Conservation (phyloP, 2,329 filamentous ascomycete species). For the Thermoascus crustaceus region DNA sequence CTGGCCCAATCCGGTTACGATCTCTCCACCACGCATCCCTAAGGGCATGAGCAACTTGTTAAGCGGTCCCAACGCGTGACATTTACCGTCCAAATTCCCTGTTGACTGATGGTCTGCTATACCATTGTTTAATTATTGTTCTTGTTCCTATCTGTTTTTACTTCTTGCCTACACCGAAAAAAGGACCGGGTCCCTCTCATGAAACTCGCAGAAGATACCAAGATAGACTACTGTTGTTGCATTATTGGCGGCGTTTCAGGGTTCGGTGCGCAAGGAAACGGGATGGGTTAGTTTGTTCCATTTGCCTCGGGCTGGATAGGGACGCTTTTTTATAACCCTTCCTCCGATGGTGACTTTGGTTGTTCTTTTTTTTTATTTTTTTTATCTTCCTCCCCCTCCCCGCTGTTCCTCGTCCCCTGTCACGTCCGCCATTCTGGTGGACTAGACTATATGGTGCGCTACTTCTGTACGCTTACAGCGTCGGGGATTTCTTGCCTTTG, state of each 20-base stretch:
- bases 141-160: conserved; percentile 1
- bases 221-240: conserved; percentile 8
- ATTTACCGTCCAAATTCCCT: not conserved
- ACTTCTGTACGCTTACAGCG: too few relatives aligned
- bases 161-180: conserved; percentile 1
- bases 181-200: not conserved
- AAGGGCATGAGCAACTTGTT: conserved; percentile 4
- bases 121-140: not conserved
- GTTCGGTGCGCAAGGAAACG: conserved; percentile 1
- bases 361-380: not conserved
- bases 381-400: too few relatives aligned
- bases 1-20: conserved; percentile 10
- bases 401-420: too few relatives aligned
- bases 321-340: too few relatives aligned
- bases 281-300: conserved; percentile 3
- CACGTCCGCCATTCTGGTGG: too few relatives aligned
- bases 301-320: not conserved
- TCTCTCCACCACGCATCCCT: conserved; percentile 10
- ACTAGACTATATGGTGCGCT: too few relatives aligned
- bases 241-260: conserved; percentile 8
- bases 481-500: too few relatives aligned
- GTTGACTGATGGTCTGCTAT: not conserved
- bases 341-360: not conserved
- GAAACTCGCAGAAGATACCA: conserved; percentile 8
- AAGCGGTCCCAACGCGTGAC: not conserved